These are phyloP conservation scores for Cyclanthera cordifolia DNA, from an alignment of 306 rosid genomes.

Conservation along the genomic window DNA sequence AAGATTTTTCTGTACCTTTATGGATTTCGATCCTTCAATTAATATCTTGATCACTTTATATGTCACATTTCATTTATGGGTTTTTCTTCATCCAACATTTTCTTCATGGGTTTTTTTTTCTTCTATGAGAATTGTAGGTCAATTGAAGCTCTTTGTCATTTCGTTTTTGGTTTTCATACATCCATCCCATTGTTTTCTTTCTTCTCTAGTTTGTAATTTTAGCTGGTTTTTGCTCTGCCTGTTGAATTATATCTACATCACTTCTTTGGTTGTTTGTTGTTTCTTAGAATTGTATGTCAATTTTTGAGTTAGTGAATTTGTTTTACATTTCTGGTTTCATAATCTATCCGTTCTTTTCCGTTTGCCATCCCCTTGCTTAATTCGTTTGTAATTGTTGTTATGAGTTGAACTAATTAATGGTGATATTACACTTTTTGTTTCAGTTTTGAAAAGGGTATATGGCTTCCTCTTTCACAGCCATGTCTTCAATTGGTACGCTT, in stretches of 20 bases:
- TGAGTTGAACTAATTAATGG: neutral
- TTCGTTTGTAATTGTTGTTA: neutral
- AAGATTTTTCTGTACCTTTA: neutral
- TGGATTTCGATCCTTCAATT: neutral
- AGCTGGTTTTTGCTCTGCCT: neutral
- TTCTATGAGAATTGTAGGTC: neutral
- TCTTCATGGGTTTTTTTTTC: neutral
- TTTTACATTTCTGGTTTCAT: neutral
- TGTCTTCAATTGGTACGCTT: constrained; percentile 43
- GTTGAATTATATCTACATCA: neutral
- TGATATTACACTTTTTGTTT: neutral
- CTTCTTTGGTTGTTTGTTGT: too few relatives aligned
- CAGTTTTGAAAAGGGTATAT: constrained; percentile 23
- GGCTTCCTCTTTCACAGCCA: constrained; percentile 68
- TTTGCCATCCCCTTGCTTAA: neutral
- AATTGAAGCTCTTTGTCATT: neutral
- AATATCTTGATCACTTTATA: neutral
- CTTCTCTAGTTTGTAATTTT: neutral
- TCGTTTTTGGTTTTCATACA: neutral
- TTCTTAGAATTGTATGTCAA: neutral
- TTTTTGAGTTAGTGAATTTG: neutral
- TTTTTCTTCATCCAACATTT: neutral
- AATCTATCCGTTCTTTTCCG: neutral
- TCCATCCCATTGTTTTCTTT: neutral
- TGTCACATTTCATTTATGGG: constrained; percentile 2